Evolutionary conservation across 2,329 filamentous ascomycete species (phyloP).

Genomic region (Aspergillus piperis): DNA sequence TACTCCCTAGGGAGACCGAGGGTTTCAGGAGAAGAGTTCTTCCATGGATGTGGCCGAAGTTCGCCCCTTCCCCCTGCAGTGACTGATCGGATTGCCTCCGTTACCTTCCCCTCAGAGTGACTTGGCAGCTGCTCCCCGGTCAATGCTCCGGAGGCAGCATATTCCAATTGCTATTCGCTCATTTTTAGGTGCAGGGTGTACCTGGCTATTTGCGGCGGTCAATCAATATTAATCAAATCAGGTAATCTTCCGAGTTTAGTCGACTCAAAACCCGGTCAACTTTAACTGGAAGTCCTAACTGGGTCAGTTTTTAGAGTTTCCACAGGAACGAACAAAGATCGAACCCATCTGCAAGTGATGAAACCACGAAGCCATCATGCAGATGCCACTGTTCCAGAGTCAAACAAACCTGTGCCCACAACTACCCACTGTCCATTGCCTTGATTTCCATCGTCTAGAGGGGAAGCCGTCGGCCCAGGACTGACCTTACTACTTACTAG

Average conservation of each 20-base stretch:
- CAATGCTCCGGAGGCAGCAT: neutral
- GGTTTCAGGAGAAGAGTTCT: neutral
- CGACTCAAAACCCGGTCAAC: constrained; percentile 5
- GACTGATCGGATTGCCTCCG: neutral
- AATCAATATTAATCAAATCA: constrained; percentile 6
- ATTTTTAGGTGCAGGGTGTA: constrained; percentile 6
- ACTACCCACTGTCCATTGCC: neutral
- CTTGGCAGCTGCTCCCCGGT: neutral
- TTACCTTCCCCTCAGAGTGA: neutral
- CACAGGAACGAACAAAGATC: constrained; percentile 1
- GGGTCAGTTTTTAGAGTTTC: constrained; percentile 4
- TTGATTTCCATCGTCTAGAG: neutral
- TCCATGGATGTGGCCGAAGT: neutral
- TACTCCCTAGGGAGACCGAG: neutral
- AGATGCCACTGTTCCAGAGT: constrained; percentile 7
- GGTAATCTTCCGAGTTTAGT: constrained; percentile 4
- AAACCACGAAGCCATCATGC: constrained; percentile 10
- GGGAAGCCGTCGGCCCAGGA: neutral
- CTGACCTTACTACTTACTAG: neutral
- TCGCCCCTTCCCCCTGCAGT: neutral
- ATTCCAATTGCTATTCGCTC: constrained; percentile 1
- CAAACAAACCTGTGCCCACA: constrained; percentile 1
- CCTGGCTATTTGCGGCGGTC: neutral
- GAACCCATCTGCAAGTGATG: constrained; percentile 13
- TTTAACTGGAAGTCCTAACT: neutral